These are phyloP conservation scores for Cordyceps tenuipes DNA, from an alignment of 2,329 filamentous ascomycete species.

Conservation along the genomic window DNA sequence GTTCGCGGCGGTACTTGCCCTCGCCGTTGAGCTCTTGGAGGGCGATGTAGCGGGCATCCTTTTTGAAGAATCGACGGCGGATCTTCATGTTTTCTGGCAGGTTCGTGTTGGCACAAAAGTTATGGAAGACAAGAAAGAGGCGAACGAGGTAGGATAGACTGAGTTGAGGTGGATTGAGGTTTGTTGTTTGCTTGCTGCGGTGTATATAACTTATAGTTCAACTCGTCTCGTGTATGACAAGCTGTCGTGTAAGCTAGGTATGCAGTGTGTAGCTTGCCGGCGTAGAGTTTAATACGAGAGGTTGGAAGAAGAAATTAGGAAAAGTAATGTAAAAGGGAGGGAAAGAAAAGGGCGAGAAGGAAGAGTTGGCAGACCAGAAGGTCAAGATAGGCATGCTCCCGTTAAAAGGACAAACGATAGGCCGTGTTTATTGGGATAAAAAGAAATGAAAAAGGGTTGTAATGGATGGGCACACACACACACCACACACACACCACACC, in stretches of 20 bases:
- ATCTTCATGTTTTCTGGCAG: not conserved
- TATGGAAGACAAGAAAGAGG: not conserved
- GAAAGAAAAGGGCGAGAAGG: no score
- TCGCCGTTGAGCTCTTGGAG: conserved; percentile 5
- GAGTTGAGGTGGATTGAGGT: not conserved
- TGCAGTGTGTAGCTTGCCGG: not conserved
- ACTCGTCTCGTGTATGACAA: not conserved
- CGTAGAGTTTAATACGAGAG: not conserved
- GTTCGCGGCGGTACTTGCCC: not conserved
- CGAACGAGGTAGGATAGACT: not conserved
- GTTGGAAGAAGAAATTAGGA: not conserved
- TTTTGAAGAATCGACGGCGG: conserved; percentile 1
- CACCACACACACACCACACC: not conserved
- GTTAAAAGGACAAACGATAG: not conserved
- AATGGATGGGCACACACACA: not conserved
- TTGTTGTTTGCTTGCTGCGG: not conserved
- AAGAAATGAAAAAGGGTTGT: conserved; percentile 1
- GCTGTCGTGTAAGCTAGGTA: not conserved
- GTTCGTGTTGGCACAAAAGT: not conserved
- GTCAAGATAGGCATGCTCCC: not conserved
- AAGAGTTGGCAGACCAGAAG: not conserved
- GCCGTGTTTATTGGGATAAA: not conserved
- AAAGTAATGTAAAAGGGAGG: not conserved
- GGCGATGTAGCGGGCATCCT: conserved; percentile 5
- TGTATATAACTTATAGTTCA: not conserved